Evolutionary conservation across 2,329 filamentous ascomycete species (phyloP), one percentile per base, ranked within the genome.

Genomic region (Colletotrichum godetiae): DNA sequence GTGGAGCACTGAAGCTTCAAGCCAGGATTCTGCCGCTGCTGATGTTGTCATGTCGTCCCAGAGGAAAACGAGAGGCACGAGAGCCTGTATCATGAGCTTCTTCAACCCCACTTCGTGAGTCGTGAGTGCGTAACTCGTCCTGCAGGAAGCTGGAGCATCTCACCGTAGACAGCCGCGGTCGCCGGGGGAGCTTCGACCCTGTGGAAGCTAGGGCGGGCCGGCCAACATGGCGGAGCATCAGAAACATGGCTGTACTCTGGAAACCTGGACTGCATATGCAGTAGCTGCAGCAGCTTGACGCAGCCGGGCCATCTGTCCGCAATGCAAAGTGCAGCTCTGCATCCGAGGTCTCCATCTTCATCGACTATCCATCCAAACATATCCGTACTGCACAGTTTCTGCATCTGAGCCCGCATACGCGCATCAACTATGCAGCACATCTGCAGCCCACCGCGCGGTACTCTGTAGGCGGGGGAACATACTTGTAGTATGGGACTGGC

Each of bases 191-290:
- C 46, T 63, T 29, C 59, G 5, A 49, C 24, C 37, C 35, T 49
- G 24, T 49, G 31, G 63, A 57, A 57, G 56, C 29, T 53, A 29
- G 53, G 59, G 31, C 31, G 24, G 29, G 52, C 46, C 42, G 52
- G 58, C 67, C 67, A 64, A 68, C 59, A 69, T 56, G 66, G 69
- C 69, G 59, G 69, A 72, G 66, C 49, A 68, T 67, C 35, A 72
- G 57, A 72, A 68, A 72, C 66, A 69, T 69, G 69, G 66, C 59
- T 59, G 55, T 59, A 42, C 42, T n/a, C 42, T 49, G 15, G 42
- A 49, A 22, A n/a, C 42, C 19, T 49, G 42, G 42, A 49, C 58
- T 33, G 56, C 57, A 67, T 31, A 67, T 31, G 42, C 27, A 33
- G 59, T 68, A 69, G 68, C 58, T 62, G 64, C 68, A 13, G 57